Evolutionary conservation across 371 early-diverging fungal genomes (phyloP).

Genomic region (Encephalitozoon intestinalis): DNA sequence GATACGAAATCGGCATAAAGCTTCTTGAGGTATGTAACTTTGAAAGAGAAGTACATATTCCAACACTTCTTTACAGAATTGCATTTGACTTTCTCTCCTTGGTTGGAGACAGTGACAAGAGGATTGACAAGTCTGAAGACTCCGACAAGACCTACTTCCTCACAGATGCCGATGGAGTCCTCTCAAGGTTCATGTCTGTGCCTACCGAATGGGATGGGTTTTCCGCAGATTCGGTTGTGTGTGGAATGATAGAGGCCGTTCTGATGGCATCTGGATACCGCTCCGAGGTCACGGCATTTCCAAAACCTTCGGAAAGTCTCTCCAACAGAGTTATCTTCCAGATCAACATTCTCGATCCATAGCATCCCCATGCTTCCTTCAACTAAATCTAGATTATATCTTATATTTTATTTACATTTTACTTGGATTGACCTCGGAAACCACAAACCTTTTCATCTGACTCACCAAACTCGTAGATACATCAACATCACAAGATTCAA

Average conservation of each 20-base stretch:
- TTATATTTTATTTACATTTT: constrained; percentile 2
- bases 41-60: constrained; percentile 28
- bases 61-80: constrained; percentile 36
- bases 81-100: constrained; percentile 32
- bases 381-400: background rate
- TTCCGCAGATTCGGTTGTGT: constrained; percentile 29
- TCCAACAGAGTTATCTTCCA: constrained; percentile 26
- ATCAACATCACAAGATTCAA: background rate
- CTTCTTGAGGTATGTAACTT: constrained; percentile 16
- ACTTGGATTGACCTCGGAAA: background rate
- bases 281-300: constrained; percentile 31
- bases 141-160: background rate
- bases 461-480: background rate
- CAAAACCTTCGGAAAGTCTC: constrained; percentile 10
- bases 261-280: constrained; percentile 23
- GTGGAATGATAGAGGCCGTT: constrained; percentile 29
- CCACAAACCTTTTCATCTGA: background rate
- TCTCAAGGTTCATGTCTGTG: constrained; percentile 4
- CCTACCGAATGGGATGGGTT: constrained; percentile 18
- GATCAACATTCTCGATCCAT: background rate
- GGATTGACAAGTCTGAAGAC: constrained; percentile 9
- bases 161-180: constrained; percentile 14
- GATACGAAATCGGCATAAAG: constrained; percentile 12
- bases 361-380: background rate
- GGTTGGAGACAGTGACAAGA: constrained; percentile 2